phyloP scores from a whole-genome alignment of 352 stramenopile genomes.

The Phytopythium delawarense region DNA sequence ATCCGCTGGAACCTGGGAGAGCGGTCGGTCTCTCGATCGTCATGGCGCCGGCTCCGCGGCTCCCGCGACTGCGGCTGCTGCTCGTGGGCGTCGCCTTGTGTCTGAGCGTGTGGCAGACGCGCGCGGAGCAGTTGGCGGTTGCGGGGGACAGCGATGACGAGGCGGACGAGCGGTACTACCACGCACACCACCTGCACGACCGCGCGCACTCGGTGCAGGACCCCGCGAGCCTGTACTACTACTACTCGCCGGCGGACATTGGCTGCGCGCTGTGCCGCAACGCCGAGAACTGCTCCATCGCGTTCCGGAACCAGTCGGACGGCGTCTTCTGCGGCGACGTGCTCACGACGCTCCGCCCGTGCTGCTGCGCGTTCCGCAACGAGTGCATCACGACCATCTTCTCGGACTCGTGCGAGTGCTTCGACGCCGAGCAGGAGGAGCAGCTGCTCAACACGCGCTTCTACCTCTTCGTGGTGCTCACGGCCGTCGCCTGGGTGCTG shows the following conservation, averaged over 20 bases:
- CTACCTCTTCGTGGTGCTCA: slow-evolving; percentile 68
- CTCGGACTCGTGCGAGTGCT: slow-evolving; percentile 63
- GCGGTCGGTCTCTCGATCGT: background rate
- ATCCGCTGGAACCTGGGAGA: background rate
- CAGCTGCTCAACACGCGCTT: slow-evolving; percentile 65
- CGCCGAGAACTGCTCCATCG: slow-evolving; percentile 60
- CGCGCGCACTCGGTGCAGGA: slow-evolving; percentile 11
- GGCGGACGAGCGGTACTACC: slow-evolving; percentile 13
- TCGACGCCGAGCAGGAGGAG: slow-evolving; percentile 49
- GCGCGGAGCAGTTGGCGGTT: background rate
- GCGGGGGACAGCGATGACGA: background rate
- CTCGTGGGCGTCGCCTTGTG: background rate
- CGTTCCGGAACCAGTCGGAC: slow-evolving; percentile 37
- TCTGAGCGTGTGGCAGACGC: background rate
- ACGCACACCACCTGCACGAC: slow-evolving; percentile 18
- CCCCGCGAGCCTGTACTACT: slow-evolving; percentile 16
- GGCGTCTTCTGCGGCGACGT: slow-evolving; percentile 73
- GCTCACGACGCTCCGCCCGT: slow-evolving; percentile 58
- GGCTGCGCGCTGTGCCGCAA: slow-evolving; percentile 57
- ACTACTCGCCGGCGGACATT: slow-evolving; percentile 29
- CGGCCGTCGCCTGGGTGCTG: slow-evolving; percentile 46
- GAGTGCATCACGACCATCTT: slow-evolving; percentile 79
- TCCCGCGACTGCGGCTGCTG: background rate
- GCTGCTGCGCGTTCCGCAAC: slow-evolving; percentile 70
- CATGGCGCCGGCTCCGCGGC: background rate